phyloP scores from a whole-genome alignment of 108 stramenopile species.

The Skeletonema menzelii region DNA sequence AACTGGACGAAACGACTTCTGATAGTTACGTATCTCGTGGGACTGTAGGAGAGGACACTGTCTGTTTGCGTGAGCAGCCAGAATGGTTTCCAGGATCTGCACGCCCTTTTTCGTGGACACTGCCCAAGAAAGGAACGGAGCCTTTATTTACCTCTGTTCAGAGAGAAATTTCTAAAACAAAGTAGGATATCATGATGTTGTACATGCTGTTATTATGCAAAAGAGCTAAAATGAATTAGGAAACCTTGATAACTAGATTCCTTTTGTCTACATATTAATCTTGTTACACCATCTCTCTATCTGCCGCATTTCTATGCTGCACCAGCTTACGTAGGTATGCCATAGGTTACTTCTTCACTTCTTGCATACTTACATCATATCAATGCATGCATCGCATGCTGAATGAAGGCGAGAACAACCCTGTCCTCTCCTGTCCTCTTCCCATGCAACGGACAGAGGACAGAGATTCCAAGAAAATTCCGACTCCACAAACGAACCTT shows the following conservation, averaged over 20 bases:
- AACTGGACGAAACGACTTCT: background rate
- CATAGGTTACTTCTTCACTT: no score
- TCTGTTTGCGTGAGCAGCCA: background rate
- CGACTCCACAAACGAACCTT: no score
- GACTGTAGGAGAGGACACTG: background rate
- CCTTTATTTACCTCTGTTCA: background rate
- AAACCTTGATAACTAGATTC: background rate
- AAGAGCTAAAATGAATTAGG: background rate
- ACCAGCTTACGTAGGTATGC: no score
- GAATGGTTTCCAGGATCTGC: background rate
- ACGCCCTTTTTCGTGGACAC: background rate
- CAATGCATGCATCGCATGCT: no score
- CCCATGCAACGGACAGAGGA: no score
- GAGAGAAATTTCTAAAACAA: background rate
- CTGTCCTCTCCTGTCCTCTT: no score
- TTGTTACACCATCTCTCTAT: no score
- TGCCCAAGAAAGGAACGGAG: background rate
- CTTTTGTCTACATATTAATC: no score
- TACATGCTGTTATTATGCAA: background rate
- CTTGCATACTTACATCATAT: no score
- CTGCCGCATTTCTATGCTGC: no score
- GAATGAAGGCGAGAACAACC: no score
- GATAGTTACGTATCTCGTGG: background rate
- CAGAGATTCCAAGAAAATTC: no score
- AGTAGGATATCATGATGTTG: background rate